Evolutionary conservation across 192 early-diverging fungal species (phyloP).

Genomic region (Backusella macrospora): DNA sequence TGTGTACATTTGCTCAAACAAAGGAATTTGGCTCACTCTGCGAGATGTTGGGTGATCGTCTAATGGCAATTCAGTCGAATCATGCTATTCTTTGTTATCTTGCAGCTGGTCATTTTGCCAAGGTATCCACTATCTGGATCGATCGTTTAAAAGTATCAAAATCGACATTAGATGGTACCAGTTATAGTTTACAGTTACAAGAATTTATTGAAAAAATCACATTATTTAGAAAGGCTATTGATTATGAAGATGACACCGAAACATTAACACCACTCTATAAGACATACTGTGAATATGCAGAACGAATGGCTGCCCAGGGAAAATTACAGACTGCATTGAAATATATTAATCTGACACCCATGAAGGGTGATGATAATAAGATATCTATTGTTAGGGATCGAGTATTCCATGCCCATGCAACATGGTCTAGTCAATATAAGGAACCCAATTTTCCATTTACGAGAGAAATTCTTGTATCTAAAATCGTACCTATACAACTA

Average conservation of each 20-base stretch:
- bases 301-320: conserved; percentile 73
- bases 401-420: not conserved
- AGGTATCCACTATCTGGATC: conserved; percentile 85
- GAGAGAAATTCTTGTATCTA: not conserved
- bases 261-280: conserved; percentile 65
- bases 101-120: conserved; percentile 77
- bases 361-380: not conserved
- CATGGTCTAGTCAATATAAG: not conserved
- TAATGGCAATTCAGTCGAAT: conserved; percentile 41
- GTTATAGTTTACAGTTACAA: conserved; percentile 51
- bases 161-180: not conserved
- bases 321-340: conserved; percentile 71
- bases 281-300: conserved; percentile 86
- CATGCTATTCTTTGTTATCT: conserved; percentile 79
- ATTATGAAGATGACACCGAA: conserved; percentile 71
- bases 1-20: conserved; percentile 89
- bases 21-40: conserved; percentile 78
- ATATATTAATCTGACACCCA: conserved; percentile 77
- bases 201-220: conserved; percentile 87
- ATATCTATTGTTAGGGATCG: not conserved
- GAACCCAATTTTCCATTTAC: conserved; percentile 1
- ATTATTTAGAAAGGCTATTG: conserved; percentile 89
- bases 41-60: conserved; percentile 64
- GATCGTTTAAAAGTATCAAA: conserved; percentile 46
- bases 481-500: not conserved